phyloP scores from a whole-genome alignment of 768 basidiomycete genomes.

The Phylloporus rhodoxanthus region DNA sequence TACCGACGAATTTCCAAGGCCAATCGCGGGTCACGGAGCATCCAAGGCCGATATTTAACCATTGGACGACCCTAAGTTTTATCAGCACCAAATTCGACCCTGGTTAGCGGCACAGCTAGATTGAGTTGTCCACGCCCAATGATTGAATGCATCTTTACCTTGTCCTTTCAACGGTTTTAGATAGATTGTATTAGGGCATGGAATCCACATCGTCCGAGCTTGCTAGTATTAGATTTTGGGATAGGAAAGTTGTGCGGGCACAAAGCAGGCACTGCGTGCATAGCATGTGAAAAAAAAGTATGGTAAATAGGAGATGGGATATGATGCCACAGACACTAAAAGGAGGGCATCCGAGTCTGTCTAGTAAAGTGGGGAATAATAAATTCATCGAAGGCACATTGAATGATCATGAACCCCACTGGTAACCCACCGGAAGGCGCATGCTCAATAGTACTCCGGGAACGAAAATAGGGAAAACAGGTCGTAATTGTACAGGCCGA shows the following conservation, averaged over 20 bases:
- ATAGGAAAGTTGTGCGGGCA: not conserved
- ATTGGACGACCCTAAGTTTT: no score
- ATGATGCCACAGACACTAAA: not conserved
- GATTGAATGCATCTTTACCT: not conserved
- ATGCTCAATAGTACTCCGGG: slow-evolving; percentile 15
- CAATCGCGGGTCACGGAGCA: not conserved
- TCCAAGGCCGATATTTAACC: no score
- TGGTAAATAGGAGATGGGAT: not conserved
- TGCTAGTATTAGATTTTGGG: not conserved
- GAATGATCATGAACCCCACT: not conserved
- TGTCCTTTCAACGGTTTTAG: not conserved
- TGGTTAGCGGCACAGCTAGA: not conserved
- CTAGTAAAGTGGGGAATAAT: not conserved
- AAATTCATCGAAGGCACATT: not conserved
- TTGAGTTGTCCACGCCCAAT: not conserved
- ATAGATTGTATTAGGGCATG: not conserved
- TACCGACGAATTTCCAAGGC: not conserved
- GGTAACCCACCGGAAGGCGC: not conserved
- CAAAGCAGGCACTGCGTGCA: no score
- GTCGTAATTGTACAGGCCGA: slow-evolving; percentile 25
- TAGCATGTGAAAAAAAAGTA: not conserved
- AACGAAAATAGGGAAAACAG: slow-evolving; percentile 18
- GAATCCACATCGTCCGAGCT: not conserved
- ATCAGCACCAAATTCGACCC: not conserved
- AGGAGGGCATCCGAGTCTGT: not conserved